Evolutionary conservation across 176 grass and related monocot species (phyloP), one percentile per base, ranked within the genome.

Genomic region (Phoenix dactylifera): DNA sequence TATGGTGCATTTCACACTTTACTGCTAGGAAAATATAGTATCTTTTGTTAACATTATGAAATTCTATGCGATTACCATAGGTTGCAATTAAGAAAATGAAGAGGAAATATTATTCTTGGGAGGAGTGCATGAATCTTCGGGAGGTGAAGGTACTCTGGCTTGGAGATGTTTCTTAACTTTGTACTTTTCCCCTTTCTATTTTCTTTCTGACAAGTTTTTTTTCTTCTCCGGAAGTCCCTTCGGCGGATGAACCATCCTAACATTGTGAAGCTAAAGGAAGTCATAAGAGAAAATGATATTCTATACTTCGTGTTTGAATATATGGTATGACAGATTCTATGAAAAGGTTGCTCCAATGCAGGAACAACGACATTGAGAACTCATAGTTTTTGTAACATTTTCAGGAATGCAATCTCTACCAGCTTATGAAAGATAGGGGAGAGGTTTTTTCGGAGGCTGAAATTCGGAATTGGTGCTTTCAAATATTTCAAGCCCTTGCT

Each of bases 1-100:
- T 49, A 16, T 10, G 17, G 44, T 15, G 35, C 10, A 44, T 44
- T 12, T 44, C 2, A 14, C 10, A 0, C 10, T 44, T 44, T 44
- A 44, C 7, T 3, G 0, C 32, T 44, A 14, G 35, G 10, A 44
- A 44, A 44, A 44, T 44, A 44, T 12, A 39, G 7, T 44, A 9
- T 14, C 35, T 44, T 44, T 44, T 44, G 9, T 14, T 44, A 44
- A 44, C 35, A 14, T 44, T 44, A 3, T 9, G 7, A 2, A 44
- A 12, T 44, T 14, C 10, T 44, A 44, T 44, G 35, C 0, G 35
- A 44, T 44, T 57, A 79, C 54, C 77, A 55, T 78, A 98, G 93
- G 93, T 98, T 54, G 93, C 93, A 0, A 69, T 98, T 68, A 98
- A 98, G 81, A 98, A 98, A 81, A 98, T 98, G 93, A 98, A 98